phyloP scores from a whole-genome alignment of 176 grass and related monocot species.

The Metroxylon sagu region DNA sequence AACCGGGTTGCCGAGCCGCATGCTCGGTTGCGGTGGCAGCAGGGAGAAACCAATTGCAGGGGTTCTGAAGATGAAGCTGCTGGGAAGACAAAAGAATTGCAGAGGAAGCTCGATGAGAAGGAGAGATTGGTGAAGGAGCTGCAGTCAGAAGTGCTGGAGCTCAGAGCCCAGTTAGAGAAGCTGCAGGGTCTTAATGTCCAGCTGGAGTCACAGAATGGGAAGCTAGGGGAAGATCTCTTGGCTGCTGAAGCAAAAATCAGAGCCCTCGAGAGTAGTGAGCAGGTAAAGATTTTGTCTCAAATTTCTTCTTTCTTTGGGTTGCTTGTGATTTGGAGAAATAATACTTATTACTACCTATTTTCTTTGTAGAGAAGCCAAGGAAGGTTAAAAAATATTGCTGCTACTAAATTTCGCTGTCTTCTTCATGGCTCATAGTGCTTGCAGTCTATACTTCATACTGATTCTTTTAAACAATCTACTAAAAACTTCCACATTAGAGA shows the following conservation, averaged over 20 bases:
- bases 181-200: conserved; percentile 38
- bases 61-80: conserved; percentile 14
- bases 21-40: not conserved
- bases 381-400: no score
- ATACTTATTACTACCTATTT: no score
- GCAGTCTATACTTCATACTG: no score
- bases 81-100: conserved; percentile 7
- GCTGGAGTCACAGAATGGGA: conserved; percentile 26
- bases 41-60: conserved; percentile 2
- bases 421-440: no score
- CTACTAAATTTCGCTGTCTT: no score
- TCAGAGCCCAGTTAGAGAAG: conserved; percentile 39
- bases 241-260: conserved; percentile 20
- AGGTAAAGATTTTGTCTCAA: conserved; percentile 2
- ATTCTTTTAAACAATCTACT: no score
- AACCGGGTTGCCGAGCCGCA: not conserved
- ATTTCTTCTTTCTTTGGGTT: no score
- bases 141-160: conserved; percentile 24
- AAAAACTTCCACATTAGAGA: no score
- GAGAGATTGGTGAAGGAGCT: conserved; percentile 27
- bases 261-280: conserved; percentile 13
- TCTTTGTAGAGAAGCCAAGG: no score
- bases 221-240: conserved; percentile 20
- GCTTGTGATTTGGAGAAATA: no score
- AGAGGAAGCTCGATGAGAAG: conserved; percentile 22